Conservation (phyloP, 768 basidiomycete species). For the Lentinula aciculospora region DNA sequence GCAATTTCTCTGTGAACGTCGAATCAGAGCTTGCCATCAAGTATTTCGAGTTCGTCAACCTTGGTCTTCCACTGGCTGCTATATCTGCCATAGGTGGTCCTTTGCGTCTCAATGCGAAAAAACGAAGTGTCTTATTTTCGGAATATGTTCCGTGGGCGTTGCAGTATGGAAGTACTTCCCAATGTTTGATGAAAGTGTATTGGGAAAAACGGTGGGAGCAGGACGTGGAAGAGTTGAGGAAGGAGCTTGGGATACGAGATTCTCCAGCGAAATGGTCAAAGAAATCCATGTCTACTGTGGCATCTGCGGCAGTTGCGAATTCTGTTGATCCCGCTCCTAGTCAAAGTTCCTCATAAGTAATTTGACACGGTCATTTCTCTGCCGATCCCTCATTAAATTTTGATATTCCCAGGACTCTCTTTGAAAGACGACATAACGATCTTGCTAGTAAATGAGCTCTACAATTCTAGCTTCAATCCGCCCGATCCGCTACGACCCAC, state of each 20-base stretch:
- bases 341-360: background rate
- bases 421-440: no score
- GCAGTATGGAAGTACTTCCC: conserved; percentile 69
- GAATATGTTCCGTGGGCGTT: conserved; percentile 95
- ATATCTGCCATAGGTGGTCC: conserved; percentile 79
- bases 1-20: conserved; percentile 83
- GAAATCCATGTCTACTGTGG: background rate
- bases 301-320: background rate
- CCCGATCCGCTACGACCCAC: background rate
- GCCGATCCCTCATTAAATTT: background rate
- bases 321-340: background rate
- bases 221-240: conserved; percentile 75
- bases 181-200: conserved; percentile 82
- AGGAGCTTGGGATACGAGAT: conserved; percentile 80
- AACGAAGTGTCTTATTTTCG: conserved; percentile 53
- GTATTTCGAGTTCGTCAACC: conserved; percentile 89
- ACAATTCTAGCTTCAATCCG: background rate
- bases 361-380: background rate
- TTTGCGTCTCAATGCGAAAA: conserved; percentile 54
- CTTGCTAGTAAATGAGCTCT: background rate
- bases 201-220: conserved; percentile 96
- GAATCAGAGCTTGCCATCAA: conserved; percentile 93
- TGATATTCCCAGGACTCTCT: background rate
- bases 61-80: conserved; percentile 83
- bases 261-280: conserved; percentile 58